These are phyloP conservation scores for Escallonia herrerae DNA, from an alignment of 129 eudicot species.

Conservation along the genomic window DNA sequence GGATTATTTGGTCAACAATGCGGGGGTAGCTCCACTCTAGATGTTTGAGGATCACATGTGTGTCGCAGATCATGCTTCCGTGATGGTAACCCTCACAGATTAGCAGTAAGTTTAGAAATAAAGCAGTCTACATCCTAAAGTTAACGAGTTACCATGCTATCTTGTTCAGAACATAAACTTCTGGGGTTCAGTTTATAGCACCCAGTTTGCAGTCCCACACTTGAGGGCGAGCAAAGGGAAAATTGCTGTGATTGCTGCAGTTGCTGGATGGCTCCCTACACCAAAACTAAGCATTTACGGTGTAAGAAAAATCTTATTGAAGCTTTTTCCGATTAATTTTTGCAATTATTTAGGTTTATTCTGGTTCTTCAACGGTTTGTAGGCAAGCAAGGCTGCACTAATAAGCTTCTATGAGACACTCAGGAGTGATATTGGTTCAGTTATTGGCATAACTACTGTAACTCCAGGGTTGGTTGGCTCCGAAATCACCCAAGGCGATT, in stretches of 20 bases:
- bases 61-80: constrained; percentile 31
- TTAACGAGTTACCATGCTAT: too few species aligned
- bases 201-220: constrained; percentile 57
- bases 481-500: constrained; percentile 35
- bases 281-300: constrained; percentile 49
- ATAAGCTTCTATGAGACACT: constrained; percentile 65
- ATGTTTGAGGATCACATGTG: constrained; percentile 44
- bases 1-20: constrained; percentile 75
- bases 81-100: too few species aligned
- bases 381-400: constrained; percentile 81
- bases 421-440: constrained; percentile 45
- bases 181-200: constrained; percentile 64
- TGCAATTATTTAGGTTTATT: too few species aligned
- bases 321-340: too few species aligned
- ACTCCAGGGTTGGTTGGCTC: constrained; percentile 53
- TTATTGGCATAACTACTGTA: constrained; percentile 49
- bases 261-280: constrained; percentile 44
- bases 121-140: too few species aligned
- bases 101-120: too few species aligned
- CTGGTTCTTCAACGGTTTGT: too few species aligned
- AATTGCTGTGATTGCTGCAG: constrained; percentile 45
- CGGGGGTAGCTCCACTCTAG: constrained; percentile 32
- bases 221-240: constrained; percentile 49
- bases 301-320: constrained; percentile 21
- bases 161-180: constrained; percentile 57